These are phyloP conservation scores for Ascochyta rabiei DNA, from an alignment of 2,329 filamentous ascomycete genomes.

Conservation along the genomic window DNA sequence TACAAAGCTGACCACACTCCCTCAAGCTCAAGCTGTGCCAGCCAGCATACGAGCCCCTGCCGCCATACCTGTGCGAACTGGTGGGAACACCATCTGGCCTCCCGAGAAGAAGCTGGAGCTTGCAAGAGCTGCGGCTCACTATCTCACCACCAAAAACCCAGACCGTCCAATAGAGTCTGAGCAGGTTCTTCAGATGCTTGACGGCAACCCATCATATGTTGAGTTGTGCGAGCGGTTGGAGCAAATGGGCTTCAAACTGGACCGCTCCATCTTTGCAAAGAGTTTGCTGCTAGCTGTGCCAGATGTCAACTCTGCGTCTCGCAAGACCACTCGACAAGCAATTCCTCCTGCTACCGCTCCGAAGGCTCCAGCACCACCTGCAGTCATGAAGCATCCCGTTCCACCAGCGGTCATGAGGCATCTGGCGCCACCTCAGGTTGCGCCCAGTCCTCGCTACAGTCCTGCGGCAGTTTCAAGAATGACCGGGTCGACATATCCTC, in stretches of 20 bases:
- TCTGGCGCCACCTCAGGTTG: slow-evolving; percentile 18
- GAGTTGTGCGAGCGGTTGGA: slow-evolving; percentile 62
- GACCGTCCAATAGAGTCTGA: slow-evolving; percentile 46
- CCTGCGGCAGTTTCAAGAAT: slow-evolving; percentile 24
- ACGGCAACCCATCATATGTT: slow-evolving; percentile 62
- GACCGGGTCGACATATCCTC: slow-evolving; percentile 19
- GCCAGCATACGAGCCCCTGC: slow-evolving; percentile 10
- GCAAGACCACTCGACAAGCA: slow-evolving; percentile 22
- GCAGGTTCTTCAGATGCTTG: slow-evolving; percentile 55
- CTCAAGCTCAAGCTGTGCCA: slow-evolving; percentile 9
- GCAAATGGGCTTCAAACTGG: slow-evolving; percentile 54
- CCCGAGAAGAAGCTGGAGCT: slow-evolving; percentile 57
- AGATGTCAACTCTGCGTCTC: slow-evolving; percentile 45
- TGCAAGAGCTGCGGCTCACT: slow-evolving; percentile 57
- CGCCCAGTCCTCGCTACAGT: slow-evolving; percentile 21
- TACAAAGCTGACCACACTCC: slow-evolving; percentile 10
- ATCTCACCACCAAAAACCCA: slow-evolving; percentile 54
- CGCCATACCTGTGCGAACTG: slow-evolving; percentile 1
- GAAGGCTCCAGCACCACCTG: slow-evolving; percentile 6
- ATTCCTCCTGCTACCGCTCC: slow-evolving; percentile 2
- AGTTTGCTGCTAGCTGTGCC: slow-evolving; percentile 56
- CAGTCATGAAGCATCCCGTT: slow-evolving; percentile 2
- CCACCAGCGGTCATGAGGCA: slow-evolving; percentile 29
- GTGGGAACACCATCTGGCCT: slow-evolving; percentile 57
- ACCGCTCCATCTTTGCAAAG: slow-evolving; percentile 60